These are phyloP conservation scores for Babesia ovata DNA, from an alignment of 169 alveolate species.

Conservation along the genomic window DNA sequence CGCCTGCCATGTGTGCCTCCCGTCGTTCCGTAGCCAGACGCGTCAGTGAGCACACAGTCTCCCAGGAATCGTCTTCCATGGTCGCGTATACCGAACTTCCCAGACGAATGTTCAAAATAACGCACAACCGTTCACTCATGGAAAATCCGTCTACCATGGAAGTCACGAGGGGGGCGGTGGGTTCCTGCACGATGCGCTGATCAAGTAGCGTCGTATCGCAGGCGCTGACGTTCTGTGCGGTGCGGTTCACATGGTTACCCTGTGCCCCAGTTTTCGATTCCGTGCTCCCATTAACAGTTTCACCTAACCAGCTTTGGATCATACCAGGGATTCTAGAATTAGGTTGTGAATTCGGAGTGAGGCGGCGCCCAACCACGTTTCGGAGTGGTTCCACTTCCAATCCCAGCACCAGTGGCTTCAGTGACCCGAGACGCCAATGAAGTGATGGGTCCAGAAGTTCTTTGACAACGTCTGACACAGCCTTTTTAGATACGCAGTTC, in stretches of 20 bases:
- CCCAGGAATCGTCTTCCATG: conserved; percentile 49
- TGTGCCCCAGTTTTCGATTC: conserved; percentile 3
- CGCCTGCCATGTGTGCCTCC: conserved; percentile 9
- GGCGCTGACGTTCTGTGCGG: not conserved
- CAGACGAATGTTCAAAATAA: conserved; percentile 25
- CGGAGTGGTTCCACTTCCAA: conserved; percentile 40
- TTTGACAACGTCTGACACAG: conserved; percentile 38
- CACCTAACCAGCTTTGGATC: conserved; percentile 17
- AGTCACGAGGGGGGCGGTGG: conserved; percentile 33
- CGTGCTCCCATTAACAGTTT: not conserved
- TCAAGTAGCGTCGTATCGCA: conserved; percentile 47
- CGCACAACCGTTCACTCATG: conserved; percentile 18
- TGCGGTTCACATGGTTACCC: not conserved
- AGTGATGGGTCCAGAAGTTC: conserved; percentile 49
- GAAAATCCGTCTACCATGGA: conserved; percentile 56
- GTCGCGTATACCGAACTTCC: conserved; percentile 46
- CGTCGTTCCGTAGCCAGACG: conserved; percentile 33
- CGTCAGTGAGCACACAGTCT: conserved; percentile 19
- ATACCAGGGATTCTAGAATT: not conserved
- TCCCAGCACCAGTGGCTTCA: conserved; percentile 41
- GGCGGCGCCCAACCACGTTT: conserved; percentile 10
- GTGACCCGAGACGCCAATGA: conserved; percentile 49
- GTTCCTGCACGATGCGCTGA: conserved; percentile 33
- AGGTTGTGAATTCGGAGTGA: conserved; percentile 8
- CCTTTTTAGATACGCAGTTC: conserved; percentile 35